Base-by-base conservation (phyloP, 2,329 filamentous ascomycete species). In the Myotisia sp. region DNA sequence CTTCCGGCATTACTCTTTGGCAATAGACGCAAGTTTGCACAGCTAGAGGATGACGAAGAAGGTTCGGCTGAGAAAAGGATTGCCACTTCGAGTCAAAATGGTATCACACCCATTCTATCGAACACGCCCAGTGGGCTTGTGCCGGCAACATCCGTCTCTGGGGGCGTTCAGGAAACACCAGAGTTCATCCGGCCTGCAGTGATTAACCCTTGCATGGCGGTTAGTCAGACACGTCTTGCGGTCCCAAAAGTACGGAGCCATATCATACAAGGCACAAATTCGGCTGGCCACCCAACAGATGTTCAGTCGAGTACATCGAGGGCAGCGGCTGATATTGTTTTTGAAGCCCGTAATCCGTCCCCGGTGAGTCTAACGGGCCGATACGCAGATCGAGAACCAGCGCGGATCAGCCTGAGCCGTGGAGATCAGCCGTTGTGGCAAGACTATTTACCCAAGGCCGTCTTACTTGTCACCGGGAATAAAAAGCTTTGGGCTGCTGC, bases 381-480 rank as follows among this genome's bases (percentile, higher is more conserved):
- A 28, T 54, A 62, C 21, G 51, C 78, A 63, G 63, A 77, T 27
- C 73, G 79, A 40, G 87, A 95, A 39, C 90, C 90, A 1, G 81
- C 84, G 3, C 76, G 83, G 21, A 74, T 98, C 26, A 81, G 75
- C 4, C 76, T 90, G 24, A 80, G 76, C 2, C 87, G 84, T 51
- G 74, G 83, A 36, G 84, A 84, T 3, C 74, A 77, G 37, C 65
- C 79, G 1, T 57, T 95, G 3, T 98, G 92, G 90, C 83, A 94
- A 49, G 92, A 98, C 51, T 98, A 83, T 48, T 62, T 98, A 9
- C 86, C 87, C 0, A 72, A 79, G 38, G 75, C 84, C 4, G 80
- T 93, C 16, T 71, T 98, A n/a, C 68, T 95, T 1, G 77, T 92
- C 1, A 90, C 87, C 0, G 92, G 85, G 2, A 95, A 85, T 54